These are phyloP conservation scores for Fraxinus greggii DNA, from an alignment of 305 asterid species.

Conservation along the genomic window DNA sequence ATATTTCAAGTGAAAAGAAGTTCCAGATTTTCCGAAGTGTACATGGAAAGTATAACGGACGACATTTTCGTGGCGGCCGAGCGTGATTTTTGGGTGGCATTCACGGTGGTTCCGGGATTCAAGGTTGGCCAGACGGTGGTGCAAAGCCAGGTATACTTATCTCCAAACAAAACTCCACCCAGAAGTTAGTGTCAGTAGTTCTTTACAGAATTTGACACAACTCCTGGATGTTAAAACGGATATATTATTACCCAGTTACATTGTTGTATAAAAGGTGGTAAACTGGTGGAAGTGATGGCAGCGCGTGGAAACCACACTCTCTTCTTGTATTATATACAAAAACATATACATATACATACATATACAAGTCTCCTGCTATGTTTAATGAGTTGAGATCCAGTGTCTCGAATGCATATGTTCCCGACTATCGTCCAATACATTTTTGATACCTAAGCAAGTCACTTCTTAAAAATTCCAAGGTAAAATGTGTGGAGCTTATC, in stretches of 20 bases:
- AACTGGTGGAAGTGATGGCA: neutral
- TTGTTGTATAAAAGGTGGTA: neutral
- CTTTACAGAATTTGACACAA: neutral
- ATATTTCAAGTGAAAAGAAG: slow-evolving; percentile 49
- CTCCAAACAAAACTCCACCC: slow-evolving; percentile 36
- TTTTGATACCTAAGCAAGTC: neutral
- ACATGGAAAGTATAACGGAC: slow-evolving; percentile 73
- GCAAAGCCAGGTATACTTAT: slow-evolving; percentile 80
- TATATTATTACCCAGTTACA: neutral
- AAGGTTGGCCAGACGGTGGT: slow-evolving; percentile 67
- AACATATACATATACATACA: neutral
- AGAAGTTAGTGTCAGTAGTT: neutral
- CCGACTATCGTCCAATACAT: neutral
- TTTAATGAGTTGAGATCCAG: neutral
- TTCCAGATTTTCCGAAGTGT: slow-evolving; percentile 61
- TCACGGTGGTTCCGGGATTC: slow-evolving; percentile 89
- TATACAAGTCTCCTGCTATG: neutral
- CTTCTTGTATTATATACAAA: neutral
- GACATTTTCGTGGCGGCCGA: slow-evolving; percentile 46
- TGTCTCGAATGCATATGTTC: neutral
- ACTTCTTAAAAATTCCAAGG: neutral
- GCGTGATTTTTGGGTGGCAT: slow-evolving; percentile 57
- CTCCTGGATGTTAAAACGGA: neutral
- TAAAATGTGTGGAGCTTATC: neutral
- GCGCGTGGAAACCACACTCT: neutral